Percentiles rank a stretch among this genome's conserved stretches.
Conservation (phyloP, 139 green algal species). For the Chlamydomonas incerta region DNA sequence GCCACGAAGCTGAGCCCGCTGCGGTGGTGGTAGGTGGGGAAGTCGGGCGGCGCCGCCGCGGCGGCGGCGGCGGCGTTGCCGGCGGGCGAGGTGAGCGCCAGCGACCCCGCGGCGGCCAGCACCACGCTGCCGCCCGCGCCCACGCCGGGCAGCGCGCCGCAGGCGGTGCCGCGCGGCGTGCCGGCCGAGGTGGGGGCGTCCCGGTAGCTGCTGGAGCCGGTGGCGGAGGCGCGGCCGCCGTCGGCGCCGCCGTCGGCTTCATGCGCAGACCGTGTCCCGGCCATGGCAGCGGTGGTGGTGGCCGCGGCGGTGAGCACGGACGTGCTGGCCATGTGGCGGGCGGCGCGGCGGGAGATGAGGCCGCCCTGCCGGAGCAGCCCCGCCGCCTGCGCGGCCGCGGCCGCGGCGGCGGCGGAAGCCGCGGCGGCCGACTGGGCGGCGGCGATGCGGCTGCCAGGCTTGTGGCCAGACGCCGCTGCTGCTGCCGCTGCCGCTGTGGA, state of each 20-base stretch:
- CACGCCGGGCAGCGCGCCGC: no score
- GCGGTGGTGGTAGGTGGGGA: slow-evolving; percentile 14
- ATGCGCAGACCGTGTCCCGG: no score
- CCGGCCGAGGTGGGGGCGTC: neutral
- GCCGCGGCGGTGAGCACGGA: no score
- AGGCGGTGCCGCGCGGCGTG: no score
- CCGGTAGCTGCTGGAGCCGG: neutral
- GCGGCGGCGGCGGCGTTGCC: neutral
- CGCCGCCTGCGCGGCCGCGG: no score
- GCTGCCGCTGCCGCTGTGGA: no score
- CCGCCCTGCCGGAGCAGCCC: neutral
- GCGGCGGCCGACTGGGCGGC: neutral
- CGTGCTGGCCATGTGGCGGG: neutral
- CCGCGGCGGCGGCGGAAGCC: no score
- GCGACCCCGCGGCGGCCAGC: neutral
- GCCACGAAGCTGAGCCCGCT: neutral
- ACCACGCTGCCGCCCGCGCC: no score
- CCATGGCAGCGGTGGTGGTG: neutral
- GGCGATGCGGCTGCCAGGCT: no score
- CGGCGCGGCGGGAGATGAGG: neutral
- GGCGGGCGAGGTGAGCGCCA: neutral
- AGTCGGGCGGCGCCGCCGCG: neutral
- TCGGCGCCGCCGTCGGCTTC: no score
- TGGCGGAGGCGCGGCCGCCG: no score
- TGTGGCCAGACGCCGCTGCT: no score